A percentile compares a stretch with the other conserved stretches of the same genome.
phyloP scores from a whole-genome alignment of 2,329 filamentous ascomycete genomes.

The Ampelomyces quisqualis region DNA sequence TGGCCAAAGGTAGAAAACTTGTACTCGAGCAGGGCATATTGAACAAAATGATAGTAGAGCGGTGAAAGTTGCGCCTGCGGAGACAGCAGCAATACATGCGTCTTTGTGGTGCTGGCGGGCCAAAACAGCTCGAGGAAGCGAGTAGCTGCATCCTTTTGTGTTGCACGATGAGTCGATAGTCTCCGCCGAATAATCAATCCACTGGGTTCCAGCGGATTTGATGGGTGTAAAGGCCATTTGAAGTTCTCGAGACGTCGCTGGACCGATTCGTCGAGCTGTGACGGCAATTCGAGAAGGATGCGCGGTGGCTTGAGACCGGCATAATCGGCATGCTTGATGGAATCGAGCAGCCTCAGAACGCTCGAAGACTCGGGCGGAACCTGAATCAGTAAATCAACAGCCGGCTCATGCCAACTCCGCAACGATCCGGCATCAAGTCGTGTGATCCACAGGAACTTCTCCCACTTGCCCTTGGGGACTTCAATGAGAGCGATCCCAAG shows the following conservation, averaged over 20 bases:
- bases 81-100: conserved; percentile 82
- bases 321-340: conserved; percentile 74
- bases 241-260: conserved; percentile 64
- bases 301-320: conserved; percentile 67
- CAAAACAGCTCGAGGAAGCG: conserved; percentile 87
- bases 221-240: conserved; percentile 61
- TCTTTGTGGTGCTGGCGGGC: conserved; percentile 62
- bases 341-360: conserved; percentile 75
- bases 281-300: conserved; percentile 81
- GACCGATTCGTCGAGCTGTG: conserved; percentile 65
- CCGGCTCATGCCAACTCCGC: conserved; percentile 73
- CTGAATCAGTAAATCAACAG: conserved; percentile 81
- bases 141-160: conserved; percentile 69
- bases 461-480: conserved; percentile 64
- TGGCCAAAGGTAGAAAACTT: conserved; percentile 62
- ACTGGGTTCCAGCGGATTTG: conserved; percentile 37
- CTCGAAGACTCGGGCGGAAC: conserved; percentile 70
- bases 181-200: conserved; percentile 72
- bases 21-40: conserved; percentile 75
- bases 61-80: conserved; percentile 77
- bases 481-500: conserved; percentile 68
- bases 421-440: conserved; percentile 73
- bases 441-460: conserved; percentile 73
- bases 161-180: conserved; percentile 61
- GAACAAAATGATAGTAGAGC: conserved; percentile 83